Conservation (phyloP, 176 grass and related monocot species). For the Eremochloa ophiuroides region DNA sequence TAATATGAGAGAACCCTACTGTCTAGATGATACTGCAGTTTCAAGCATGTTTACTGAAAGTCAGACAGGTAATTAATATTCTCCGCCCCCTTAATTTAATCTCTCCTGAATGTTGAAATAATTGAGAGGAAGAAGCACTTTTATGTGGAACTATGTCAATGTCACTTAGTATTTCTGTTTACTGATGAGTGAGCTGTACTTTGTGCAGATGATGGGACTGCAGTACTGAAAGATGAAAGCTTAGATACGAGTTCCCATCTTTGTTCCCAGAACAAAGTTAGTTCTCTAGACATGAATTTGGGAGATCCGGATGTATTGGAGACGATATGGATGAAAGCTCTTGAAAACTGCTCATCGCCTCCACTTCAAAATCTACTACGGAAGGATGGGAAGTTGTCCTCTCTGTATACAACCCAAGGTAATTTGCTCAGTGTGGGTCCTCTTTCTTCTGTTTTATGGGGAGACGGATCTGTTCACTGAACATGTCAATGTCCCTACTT, state of each 20-base stretch:
- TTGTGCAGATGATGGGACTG: conserved; percentile 54
- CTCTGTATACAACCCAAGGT: conserved; percentile 71
- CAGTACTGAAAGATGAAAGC: conserved; percentile 50
- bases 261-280: conserved; percentile 42
- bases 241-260: conserved; percentile 47
- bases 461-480: conserved; percentile 5
- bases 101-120: neutral
- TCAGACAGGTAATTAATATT: conserved; percentile 35
- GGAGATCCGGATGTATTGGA: conserved; percentile 66
- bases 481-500: neutral
- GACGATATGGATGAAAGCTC: conserved; percentile 68
- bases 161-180: conserved; percentile 1
- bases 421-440: conserved; percentile 18
- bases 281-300: conserved; percentile 57
- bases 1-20: conserved; percentile 68
- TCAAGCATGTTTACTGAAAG: conserved; percentile 51
- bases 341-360: conserved; percentile 65
- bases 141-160: neutral
- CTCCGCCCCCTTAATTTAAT: neutral
- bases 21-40: conserved; percentile 40
- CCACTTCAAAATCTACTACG: conserved; percentile 51
- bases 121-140: neutral
- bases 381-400: conserved; percentile 76
- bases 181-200: conserved; percentile 7
- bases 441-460: conserved; percentile 15